A percentile compares a stretch with the other conserved stretches of the same genome.
Conservation (phyloP, 257 asterid genomes). For the Knoxia roxburghii region DNA sequence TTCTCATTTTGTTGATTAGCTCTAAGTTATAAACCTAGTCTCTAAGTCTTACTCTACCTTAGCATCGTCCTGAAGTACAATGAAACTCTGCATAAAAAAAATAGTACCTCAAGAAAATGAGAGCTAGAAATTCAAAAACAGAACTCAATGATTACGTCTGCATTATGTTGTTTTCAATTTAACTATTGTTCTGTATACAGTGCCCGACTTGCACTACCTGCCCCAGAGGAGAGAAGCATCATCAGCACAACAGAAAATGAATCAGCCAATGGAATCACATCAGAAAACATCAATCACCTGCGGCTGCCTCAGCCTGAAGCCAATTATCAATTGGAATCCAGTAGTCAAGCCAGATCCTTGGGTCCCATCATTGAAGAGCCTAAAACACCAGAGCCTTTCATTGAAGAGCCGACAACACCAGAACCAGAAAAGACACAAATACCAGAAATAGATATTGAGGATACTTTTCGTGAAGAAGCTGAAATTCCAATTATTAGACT, state of each 20-base stretch:
- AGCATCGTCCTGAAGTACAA: neutral
- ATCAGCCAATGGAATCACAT: constrained; percentile 36
- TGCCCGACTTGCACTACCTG: constrained; percentile 91
- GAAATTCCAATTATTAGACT: constrained; percentile 87
- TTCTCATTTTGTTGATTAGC: constrained; percentile 9
- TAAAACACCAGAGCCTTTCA: constrained; percentile 27
- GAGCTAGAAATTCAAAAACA: neutral
- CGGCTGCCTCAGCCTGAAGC: constrained; percentile 55
- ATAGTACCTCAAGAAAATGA: neutral
- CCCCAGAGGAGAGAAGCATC: constrained; percentile 66
- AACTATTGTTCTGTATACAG: constrained; percentile 41
- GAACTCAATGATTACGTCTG: neutral
- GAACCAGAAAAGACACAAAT: constrained; percentile 45
- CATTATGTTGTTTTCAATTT: neutral
- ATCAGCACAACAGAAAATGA: constrained; percentile 39
- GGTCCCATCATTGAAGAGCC: constrained; percentile 74
- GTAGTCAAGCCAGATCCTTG: constrained; percentile 32
- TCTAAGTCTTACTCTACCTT: too few relatives aligned
- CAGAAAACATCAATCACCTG: constrained; percentile 37
- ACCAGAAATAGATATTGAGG: constrained; percentile 59
- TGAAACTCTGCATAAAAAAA: neutral
- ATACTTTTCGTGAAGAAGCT: constrained; percentile 46
- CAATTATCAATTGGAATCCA: constrained; percentile 23
- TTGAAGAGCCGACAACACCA: constrained; percentile 75
- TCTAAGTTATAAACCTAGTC: neutral